Base-by-base conservation (phyloP, 129 eudicot species). In the Dittrichia graveolens region DNA sequence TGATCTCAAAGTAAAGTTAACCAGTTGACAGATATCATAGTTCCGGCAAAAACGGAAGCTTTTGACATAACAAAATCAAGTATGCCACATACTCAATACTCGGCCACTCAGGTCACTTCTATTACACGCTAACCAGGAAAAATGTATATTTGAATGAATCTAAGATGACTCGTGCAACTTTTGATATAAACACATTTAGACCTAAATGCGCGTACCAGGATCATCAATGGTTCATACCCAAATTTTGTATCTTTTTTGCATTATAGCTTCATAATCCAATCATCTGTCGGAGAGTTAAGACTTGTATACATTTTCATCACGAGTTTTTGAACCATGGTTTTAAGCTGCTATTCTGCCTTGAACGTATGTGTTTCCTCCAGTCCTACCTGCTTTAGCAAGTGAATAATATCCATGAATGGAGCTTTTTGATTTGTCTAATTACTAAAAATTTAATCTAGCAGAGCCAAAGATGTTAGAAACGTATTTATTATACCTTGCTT, bases 401-500 rank as follows among this genome's bases (percentile, higher is more conserved):
- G 35, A n/a, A 12, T 14, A 18, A 15, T 4, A n/a, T 48, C 6
- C 3, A 34, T 37, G 13, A 24, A 31, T 75, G 6, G 3, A 65
- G 47, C n/a, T 15, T 50, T 0, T 34, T 59, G 15, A 67, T 10
- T 49, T 4, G 40, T 15, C 31, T 67, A 31, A 6, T 35, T 54
- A 31, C 0, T 19, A 9, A 38, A 24, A 3, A 62, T 62, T 40
- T 4, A 54, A 47, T 59, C 64, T 48, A 34, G 56, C 55, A 18
- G 9, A 48, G 24, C 40, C 12, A 24, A 3, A 65, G 56, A 67
- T 47, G 53, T 61, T 55, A 61, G 3, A 58, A 8, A 39, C 12
- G 9, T 4, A 7, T 6, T 54, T 5, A 9, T 14, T 48, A 15
- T 75, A 89, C 95, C 92, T 85, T 73, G 78, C 80, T 85, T 94